Base-by-base conservation (phyloP, 768 basidiomycete species). In the Phaeotremella skinneri region DNA sequence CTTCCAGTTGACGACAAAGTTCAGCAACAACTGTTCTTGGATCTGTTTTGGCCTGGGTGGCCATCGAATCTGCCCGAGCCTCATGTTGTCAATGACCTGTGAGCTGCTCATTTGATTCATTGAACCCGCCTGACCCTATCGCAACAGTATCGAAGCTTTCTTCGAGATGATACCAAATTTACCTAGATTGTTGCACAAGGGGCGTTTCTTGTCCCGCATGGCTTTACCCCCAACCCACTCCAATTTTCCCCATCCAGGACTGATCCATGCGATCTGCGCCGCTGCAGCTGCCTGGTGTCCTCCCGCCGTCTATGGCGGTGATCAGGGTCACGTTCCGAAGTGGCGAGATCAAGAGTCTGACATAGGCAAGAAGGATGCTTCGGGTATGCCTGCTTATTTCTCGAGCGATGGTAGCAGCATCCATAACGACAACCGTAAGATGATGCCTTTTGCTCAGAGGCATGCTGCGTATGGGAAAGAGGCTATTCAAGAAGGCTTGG, bases 251-350 rank as follows among this genome's bases (percentile, higher is more conserved):
- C 81, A 82, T 31, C 74, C 82, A 9, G 82, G 85, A 7, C 76
- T 91, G 48, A 81, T 93, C 0, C 90, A 92, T 70, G 88, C 89
- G 14, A 86, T 93, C 43, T 91, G 89, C 76, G 88, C 89, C 2
- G 81, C 87, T 30, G 85, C 87, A 20, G 86, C 88, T 61, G 56
- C 63, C 7, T 73, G 71, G 71, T 73, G 71, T 47, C 25, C 55
- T 11, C 71, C 71, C 5, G 52, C 34, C 11, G 29, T 63, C 25
- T 63, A 59, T 25, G 62, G 53, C 21, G 43, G 43, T 45, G 43
- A 45, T 45, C 43, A 7, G 23, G 43, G 43, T 45, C 23, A 7
- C 7, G 43, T 23, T 14, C 43, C 43, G 13, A 45, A 45, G 23
- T 45, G 43, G 43, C 11, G 7, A 13, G 43, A 45, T 9, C 7